Evolutionary conservation across 2,329 filamentous ascomycete species (phyloP).

Genomic region (Pestalotiopsis sp.): DNA sequence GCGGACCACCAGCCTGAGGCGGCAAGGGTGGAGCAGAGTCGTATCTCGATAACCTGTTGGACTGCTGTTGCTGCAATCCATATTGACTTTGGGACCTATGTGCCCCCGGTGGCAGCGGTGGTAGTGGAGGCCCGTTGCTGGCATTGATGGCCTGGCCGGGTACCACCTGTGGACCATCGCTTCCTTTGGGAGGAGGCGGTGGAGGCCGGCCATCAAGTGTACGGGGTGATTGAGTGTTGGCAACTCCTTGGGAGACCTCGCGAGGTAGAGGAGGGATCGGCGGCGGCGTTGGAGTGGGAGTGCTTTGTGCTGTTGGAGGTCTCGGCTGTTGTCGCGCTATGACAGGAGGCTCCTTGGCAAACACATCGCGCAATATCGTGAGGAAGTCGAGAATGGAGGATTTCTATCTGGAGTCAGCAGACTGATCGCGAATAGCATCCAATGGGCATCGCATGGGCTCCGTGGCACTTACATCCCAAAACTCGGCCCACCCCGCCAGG

Average conservation of each 20-base stretch:
- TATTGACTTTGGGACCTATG: constrained; percentile 30
- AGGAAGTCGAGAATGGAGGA: constrained; percentile 84
- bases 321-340: constrained; percentile 68
- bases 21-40: constrained; percentile 35
- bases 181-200: constrained; percentile 58
- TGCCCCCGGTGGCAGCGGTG: constrained; percentile 37
- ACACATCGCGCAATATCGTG: constrained; percentile 80
- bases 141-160: constrained; percentile 36
- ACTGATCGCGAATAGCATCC: background rate
- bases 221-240: constrained; percentile 35
- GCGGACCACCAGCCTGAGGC: constrained; percentile 28
- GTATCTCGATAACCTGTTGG: constrained; percentile 35
- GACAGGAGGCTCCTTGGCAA: constrained; percentile 93
- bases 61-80: constrained; percentile 18
- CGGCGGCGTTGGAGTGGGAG: constrained; percentile 60
- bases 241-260: constrained; percentile 53
- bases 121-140: constrained; percentile 31
- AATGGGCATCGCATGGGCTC: background rate
- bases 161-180: constrained; percentile 29
- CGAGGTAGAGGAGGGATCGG: constrained; percentile 74
- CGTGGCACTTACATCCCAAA: constrained; percentile 76
- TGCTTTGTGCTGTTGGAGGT: constrained; percentile 33
- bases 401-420: constrained; percentile 55
- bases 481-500: constrained; percentile 83
- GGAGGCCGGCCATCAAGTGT: constrained; percentile 42